phyloP scores from a whole-genome alignment of 1,284 basidiomycete genomes.

The Testicularia cyperi region DNA sequence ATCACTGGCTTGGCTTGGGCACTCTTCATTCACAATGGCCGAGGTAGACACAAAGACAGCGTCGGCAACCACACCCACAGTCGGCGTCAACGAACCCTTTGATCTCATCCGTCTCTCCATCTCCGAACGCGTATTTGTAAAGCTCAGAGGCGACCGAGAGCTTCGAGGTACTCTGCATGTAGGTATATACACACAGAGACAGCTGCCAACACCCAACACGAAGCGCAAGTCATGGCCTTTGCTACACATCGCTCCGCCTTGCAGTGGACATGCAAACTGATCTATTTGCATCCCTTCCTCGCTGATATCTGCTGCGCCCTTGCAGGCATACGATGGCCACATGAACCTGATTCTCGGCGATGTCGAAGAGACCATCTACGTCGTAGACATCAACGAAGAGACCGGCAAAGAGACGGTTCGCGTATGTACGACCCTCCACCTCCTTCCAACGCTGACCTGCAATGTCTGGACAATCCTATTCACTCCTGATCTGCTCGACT shows the following conservation, averaged over 20 bases:
- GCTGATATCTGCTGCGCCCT: background rate
- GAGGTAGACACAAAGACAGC: constrained; percentile 23
- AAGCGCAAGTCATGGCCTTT: too few species aligned
- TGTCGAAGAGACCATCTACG: constrained; percentile 75
- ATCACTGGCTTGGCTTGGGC: background rate
- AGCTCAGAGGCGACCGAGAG: constrained; percentile 91
- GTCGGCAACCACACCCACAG: constrained; percentile 9
- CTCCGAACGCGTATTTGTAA: constrained; percentile 93
- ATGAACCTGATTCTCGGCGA: constrained; percentile 98
- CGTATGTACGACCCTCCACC: too few species aligned
- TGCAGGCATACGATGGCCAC: constrained; percentile 88
- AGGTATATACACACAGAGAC: constrained; percentile 31
- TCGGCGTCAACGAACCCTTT: constrained; percentile 82
- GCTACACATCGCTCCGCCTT: background rate
- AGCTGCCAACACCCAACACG: too few species aligned
- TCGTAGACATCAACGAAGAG: constrained; percentile 61
- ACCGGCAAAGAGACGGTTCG: constrained; percentile 62
- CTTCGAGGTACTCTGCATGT: constrained; percentile 84
- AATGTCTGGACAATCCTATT: too few species aligned
- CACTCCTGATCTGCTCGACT: too few species aligned
- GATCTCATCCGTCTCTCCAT: constrained; percentile 94
- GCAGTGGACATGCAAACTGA: too few species aligned
- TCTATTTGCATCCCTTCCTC: constrained; percentile 14
- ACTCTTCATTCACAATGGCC: constrained; percentile 10
- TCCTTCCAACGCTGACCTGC: too few species aligned